Base-by-base conservation (phyloP, 2,329 filamentous ascomycete genomes). In the Pseudocercospora macadamiae region DNA sequence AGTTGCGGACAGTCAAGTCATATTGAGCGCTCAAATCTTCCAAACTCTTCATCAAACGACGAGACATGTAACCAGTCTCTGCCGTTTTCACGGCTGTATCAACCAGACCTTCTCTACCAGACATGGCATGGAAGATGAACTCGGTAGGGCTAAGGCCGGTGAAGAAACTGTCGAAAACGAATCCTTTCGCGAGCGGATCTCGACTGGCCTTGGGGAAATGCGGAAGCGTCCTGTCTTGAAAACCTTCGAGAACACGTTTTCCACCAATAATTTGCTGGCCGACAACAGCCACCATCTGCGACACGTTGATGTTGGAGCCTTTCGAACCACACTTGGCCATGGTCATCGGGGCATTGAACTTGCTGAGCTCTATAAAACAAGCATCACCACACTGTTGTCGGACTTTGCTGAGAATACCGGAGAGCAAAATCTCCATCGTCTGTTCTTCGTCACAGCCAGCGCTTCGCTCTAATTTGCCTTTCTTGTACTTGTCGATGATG, bases 81-180 rank as follows among this genome's bases (percentile, higher is more conserved):
- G 95, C 95, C 54, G 95, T 99, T 80, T 99, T 99, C 78, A 97
- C 95, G 61, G 95, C 95, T 2, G 95, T 99, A 84, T 99, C 95
- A 71, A 99, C 93, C 66, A 99, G 80, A 86, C 95, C 95, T 85
- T 97, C 95, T 86, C 95, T 90, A 68, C 95, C 95, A 69, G 92
- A 96, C 79, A 97, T 97, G 66, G 95, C 95, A 84, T 99, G 95
- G 77, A 99, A 97, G 57, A 97, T 84, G 75, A 99, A 97, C 70
- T 99, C 95, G 0, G 90, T 92, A 1, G 95, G 93, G 1, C 88
- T 83, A 0, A 99, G 80, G 1, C 95, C 95, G 0, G 90, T 90
- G 75, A 96, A 99, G 82, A 99, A 99, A 78, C 92, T 97, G 78
- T 97, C 97, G 62, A 88, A 86, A 49, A 99, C 93, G 78, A 99